These are phyloP conservation scores for Bretziella fagacearum DNA, from an alignment of 2,329 filamentous ascomycete genomes.

Conservation along the genomic window DNA sequence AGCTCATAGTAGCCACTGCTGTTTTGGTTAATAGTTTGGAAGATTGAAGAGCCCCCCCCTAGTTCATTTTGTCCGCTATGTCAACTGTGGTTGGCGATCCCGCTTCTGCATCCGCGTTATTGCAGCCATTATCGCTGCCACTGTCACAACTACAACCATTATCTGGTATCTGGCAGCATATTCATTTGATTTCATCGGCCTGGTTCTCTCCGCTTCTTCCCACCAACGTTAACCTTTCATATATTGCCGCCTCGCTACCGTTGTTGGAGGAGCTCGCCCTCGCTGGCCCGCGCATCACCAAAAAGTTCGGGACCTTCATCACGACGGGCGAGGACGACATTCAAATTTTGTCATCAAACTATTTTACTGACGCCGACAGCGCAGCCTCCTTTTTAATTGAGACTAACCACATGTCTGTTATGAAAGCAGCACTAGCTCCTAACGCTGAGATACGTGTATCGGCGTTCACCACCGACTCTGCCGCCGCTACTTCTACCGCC, in stretches of 20 bases:
- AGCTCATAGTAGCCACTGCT: too few relatives aligned
- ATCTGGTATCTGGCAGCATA: neutral
- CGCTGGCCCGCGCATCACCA: constrained; percentile 53
- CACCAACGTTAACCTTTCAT: constrained; percentile 36
- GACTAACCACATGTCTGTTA: too few relatives aligned
- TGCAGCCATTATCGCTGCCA: neutral
- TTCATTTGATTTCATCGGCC: constrained; percentile 28
- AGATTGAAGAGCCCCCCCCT: neutral
- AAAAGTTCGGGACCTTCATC: constrained; percentile 48
- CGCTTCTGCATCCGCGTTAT: neutral
- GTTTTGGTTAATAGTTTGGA: too few relatives aligned
- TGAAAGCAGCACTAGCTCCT: too few relatives aligned
- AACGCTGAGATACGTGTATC: too few relatives aligned
- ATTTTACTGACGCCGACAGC: neutral
- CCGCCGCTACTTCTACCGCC: constrained; percentile 11
- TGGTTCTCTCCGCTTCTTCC: constrained; percentile 23
- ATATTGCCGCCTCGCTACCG: constrained; percentile 30
- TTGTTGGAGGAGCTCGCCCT: constrained; percentile 52
- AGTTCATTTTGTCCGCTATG: neutral
- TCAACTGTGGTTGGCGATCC: neutral
- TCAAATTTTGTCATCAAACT: neutral
- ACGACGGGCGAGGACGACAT: constrained; percentile 18
- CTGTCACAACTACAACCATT: neutral
- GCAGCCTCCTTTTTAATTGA: too few relatives aligned
- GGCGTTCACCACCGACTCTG: constrained; percentile 16